phyloP scores from a whole-genome alignment of 352 stramenopile genomes.

The Globisporangium cylindrosporum region DNA sequence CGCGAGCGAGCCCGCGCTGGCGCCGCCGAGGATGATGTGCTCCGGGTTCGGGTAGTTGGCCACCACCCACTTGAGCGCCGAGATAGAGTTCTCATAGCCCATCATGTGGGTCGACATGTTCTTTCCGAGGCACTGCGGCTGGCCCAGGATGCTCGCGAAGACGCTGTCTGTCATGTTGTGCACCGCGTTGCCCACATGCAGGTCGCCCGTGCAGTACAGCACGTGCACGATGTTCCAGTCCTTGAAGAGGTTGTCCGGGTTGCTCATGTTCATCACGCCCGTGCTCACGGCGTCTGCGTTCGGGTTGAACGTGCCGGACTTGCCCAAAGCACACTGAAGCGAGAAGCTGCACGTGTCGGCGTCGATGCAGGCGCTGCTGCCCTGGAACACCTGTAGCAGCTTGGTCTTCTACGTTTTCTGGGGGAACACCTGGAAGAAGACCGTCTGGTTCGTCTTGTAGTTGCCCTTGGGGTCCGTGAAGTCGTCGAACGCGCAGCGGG shows the following conservation, averaged over 20 bases:
- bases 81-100: slow-evolving; percentile 34
- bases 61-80: slow-evolving; percentile 31
- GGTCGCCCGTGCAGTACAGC: slow-evolving; percentile 69
- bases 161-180: slow-evolving; percentile 9
- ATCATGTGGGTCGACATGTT: slow-evolving; percentile 29
- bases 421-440: slow-evolving; percentile 53
- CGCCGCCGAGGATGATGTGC: slow-evolving; percentile 30
- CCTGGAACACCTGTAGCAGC: slow-evolving; percentile 29
- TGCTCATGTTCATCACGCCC: slow-evolving; percentile 39
- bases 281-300: slow-evolving; percentile 24
- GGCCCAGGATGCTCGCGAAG: slow-evolving; percentile 23
- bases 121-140: slow-evolving; percentile 23
- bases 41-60: slow-evolving; percentile 40
- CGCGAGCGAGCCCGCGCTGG: slow-evolving; percentile 33
- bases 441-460: slow-evolving; percentile 25
- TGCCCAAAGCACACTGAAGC: slow-evolving; percentile 29
- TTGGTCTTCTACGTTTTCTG: slow-evolving; percentile 29
- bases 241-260: slow-evolving; percentile 56
- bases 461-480: slow-evolving; percentile 4
- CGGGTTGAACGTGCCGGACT: slow-evolving; percentile 25
- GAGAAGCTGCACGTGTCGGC: slow-evolving; percentile 36
- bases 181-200: slow-evolving; percentile 50
- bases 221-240: slow-evolving; percentile 76
- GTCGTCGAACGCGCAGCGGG: slow-evolving; percentile 25
- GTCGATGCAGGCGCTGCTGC: slow-evolving; percentile 35